Percentiles rank a stretch among this genome's conserved stretches.
Evolutionary conservation across 331 rosid species (phyloP).

Genomic region (Arachis monticola): DNA sequence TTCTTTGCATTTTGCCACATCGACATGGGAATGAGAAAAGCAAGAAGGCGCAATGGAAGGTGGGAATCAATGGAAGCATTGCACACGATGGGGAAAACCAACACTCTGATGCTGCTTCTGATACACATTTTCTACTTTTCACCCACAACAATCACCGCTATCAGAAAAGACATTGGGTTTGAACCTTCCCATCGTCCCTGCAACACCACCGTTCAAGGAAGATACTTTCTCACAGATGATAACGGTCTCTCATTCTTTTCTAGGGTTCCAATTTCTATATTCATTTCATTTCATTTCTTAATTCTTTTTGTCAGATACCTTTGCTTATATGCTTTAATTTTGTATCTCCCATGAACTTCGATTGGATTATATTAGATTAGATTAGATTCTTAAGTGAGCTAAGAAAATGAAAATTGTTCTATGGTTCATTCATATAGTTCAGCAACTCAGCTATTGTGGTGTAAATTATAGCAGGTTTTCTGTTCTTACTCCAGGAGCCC

Average conservation of each 20-base stretch:
- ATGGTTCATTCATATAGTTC: neutral
- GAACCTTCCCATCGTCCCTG: conserved; percentile 49
- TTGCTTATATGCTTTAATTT: neutral
- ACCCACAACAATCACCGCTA: conserved; percentile 17
- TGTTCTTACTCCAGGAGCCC: too few species aligned
- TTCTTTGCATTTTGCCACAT: neutral
- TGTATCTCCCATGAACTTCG: neutral
- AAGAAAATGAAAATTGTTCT: neutral
- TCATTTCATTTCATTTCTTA: neutral
- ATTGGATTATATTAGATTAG: neutral
- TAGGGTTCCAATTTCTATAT: neutral
- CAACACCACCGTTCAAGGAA: conserved; percentile 88
- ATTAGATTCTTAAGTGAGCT: neutral
- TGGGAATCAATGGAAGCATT: neutral
- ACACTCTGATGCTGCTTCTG: neutral
- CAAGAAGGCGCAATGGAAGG: neutral
- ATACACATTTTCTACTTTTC: conserved; percentile 23
- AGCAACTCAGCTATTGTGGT: neutral
- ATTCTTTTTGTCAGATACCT: neutral
- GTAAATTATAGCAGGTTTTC: neutral
- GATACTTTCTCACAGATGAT: conserved; percentile 78
- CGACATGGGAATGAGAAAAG: neutral
- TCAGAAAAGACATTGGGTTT: conserved; percentile 72
- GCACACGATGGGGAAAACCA: neutral
- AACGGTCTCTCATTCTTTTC: conserved; percentile 51